Conservation (phyloP, 441 rosid species). For the Brassica balearica region DNA sequence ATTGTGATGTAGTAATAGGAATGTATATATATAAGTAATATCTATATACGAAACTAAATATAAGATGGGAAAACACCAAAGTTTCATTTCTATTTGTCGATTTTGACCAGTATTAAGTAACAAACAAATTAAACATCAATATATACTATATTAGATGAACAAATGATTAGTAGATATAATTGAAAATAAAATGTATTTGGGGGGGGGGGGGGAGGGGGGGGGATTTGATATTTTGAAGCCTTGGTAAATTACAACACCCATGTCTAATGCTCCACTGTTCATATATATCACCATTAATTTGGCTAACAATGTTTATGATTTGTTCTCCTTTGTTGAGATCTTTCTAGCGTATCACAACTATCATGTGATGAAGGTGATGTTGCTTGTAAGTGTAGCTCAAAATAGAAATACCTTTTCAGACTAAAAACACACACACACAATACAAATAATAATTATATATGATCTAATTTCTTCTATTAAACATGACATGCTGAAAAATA, state of each 20-base stretch:
- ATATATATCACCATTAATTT: not conserved
- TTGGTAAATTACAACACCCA: not conserved
- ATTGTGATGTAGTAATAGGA: not conserved
- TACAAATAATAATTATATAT: not conserved
- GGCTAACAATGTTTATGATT: conserved; percentile 11
- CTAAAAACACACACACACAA: conserved; percentile 5
- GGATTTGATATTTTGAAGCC: not conserved
- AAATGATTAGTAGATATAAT: not conserved
- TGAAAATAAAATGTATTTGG: not conserved
- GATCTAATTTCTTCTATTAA: not conserved
- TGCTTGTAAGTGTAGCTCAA: conserved; percentile 28
- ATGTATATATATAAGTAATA: not conserved
- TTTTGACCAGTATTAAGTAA: not conserved
- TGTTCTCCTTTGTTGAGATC: conserved; percentile 3
- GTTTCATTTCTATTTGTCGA: not conserved
- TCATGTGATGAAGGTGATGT: conserved; percentile 29
- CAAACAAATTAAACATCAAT: not conserved
- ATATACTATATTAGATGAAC: not conserved
- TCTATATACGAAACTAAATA: not conserved
- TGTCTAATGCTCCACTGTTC: not conserved
- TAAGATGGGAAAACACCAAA: not conserved
- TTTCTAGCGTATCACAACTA: conserved; percentile 18
- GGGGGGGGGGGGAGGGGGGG: not conserved
- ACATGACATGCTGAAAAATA: not conserved
- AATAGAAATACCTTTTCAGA: conserved; percentile 18